A percentile compares a stretch with the other conserved stretches of the same genome.
phyloP scores from a whole-genome alignment of 176 grass and related monocot species.

The Carex scoparia region DNA sequence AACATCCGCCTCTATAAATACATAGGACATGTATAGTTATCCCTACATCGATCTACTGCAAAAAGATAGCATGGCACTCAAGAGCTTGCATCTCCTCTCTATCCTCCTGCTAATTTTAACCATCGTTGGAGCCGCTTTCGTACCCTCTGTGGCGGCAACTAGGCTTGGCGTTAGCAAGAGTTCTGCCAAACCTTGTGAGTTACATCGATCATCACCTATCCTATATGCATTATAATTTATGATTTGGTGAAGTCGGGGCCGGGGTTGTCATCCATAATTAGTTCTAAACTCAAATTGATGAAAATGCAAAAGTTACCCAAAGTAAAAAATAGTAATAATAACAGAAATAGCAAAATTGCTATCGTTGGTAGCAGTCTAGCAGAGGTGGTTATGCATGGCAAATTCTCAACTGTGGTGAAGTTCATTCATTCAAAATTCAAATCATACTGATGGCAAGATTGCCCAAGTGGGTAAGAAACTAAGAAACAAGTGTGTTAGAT shows the following conservation, averaged over 20 bases:
- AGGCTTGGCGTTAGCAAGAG: neutral
- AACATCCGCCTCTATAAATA: neutral
- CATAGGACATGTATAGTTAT: neutral
- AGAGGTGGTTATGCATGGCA: too few relatives aligned
- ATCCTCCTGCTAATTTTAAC: neutral
- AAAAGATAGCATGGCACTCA: neutral
- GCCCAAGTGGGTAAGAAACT: too few relatives aligned
- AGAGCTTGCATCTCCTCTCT: neutral
- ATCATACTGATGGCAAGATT: too few relatives aligned
- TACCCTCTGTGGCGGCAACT: neutral
- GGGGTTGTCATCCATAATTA: neutral
- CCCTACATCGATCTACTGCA: neutral
- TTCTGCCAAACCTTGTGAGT: neutral
- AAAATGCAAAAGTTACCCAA: too few relatives aligned
- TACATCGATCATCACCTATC: neutral
- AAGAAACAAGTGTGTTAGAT: too few relatives aligned
- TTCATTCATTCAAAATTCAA: too few relatives aligned
- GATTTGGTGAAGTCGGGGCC: neutral
- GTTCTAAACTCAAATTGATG: too few relatives aligned
- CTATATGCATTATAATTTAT: neutral
- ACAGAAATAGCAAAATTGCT: too few relatives aligned
- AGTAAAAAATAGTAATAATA: too few relatives aligned
- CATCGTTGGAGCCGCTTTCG: neutral
- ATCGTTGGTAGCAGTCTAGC: too few relatives aligned
- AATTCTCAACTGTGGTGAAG: too few relatives aligned